Base-by-base conservation (phyloP, 2,329 filamentous ascomycete species). In the Didymella sp. region DNA sequence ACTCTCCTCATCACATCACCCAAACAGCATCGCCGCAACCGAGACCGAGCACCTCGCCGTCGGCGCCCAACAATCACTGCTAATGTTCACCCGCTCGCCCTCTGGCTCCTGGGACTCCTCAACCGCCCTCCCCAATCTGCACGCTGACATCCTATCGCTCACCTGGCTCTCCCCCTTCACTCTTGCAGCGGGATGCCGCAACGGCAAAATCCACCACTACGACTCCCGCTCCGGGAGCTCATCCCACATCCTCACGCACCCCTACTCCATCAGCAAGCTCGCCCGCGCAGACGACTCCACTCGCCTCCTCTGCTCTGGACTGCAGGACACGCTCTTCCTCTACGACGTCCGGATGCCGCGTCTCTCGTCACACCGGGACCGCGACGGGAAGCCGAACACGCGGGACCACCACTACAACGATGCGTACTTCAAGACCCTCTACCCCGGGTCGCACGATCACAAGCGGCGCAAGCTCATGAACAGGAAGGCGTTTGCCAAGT, bases 121-220 rank as follows among this genome's bases (percentile, higher is more conserved):
- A 4, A 61, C 50, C 1, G 42, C 44, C 0, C 42, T 64, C 1
- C 33, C 62, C n/a, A 37, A 55, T 6, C 44, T 66, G 1, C n/a
- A 57, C 0, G 60, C 67, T 5, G 74, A 77, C 35, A 60, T 76
- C 12, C 61, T 76, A 8, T 62, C 74, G 0, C 37, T 77, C 4
- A 62, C 70, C 19, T 78, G 75, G 76, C 60, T 76, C 2, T 67
- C 62, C 1, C 59, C 63, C 11, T 73, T 60, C 7, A 68, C 68
- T 6, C 35, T 78, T 19, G 67, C 68, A 2, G 52, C 72, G 2
- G 76, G 76, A 7, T 64, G 66, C 15, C 69, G 76, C 4, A 64
- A 75, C 28, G 71, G 70, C 9, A 67, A 58, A 3, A 71, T 80
- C 4, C 59, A 62, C 17, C 61, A 76, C 30, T 70, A 74, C 54